phyloP scores from a whole-genome alignment of 108 stramenopile genomes.

The Halocafeteria seosinensis region DNA sequence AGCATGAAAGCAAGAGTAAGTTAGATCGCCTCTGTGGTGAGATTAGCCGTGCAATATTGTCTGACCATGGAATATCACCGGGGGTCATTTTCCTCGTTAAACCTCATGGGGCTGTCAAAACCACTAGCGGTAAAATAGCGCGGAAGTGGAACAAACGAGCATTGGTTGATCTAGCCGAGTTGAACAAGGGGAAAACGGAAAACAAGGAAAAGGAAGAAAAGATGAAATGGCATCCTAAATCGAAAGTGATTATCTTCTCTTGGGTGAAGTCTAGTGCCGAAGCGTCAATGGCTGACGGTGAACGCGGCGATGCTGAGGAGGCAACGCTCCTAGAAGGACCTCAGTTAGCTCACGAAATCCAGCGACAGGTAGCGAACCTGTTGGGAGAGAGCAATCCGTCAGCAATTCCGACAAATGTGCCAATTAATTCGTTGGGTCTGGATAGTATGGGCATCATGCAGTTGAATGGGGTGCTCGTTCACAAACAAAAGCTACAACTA shows the following conservation, averaged over 20 bases:
- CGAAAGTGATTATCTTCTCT: neutral
- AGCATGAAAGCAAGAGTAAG: conserved; percentile 9
- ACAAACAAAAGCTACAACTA: neutral
- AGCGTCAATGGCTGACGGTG: neutral
- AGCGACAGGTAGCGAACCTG: conserved; percentile 4
- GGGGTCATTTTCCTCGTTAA: conserved; percentile 54
- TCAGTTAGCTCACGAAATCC: neutral
- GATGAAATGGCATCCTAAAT: too few relatives aligned
- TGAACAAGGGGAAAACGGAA: neutral
- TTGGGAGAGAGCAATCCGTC: neutral
- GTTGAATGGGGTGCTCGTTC: conserved; percentile 4
- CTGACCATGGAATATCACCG: conserved; percentile 38
- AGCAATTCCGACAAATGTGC: neutral
- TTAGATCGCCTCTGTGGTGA: neutral
- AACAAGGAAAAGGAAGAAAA: neutral
- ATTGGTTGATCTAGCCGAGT: conserved; percentile 8
- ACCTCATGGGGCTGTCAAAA: conserved; percentile 77
- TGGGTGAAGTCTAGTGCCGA: neutral
- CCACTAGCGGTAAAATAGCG: conserved; percentile 94
- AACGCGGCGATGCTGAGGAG: neutral
- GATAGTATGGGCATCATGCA: conserved; percentile 1
- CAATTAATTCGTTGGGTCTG: conserved; percentile 6
- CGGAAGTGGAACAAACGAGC: conserved; percentile 56
- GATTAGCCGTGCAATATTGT: conserved; percentile 7
- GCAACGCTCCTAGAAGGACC: neutral